phyloP scores from a whole-genome alignment of 225 moss, liverwort and hornwort genomes.

The Antitrichia curtipendula region DNA sequence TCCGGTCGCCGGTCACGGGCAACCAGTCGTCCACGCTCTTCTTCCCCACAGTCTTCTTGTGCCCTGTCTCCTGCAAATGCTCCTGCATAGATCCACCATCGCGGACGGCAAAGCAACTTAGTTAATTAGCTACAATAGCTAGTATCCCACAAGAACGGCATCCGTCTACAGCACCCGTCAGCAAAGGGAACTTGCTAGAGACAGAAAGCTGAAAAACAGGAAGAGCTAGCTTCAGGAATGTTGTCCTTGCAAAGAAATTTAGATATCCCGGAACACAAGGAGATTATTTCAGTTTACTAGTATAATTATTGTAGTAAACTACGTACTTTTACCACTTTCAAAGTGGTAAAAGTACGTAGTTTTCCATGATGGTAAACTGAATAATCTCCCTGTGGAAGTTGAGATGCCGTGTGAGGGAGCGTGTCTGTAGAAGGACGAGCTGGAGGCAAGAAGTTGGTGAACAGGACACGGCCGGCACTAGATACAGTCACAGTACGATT shows the following conservation, averaged over 20 bases:
- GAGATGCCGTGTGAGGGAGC: not conserved
- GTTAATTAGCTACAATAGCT: too few species aligned
- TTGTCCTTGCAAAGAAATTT: not conserved
- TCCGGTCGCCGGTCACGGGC: slow-evolving; percentile 55
- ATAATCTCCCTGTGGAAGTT: too few species aligned
- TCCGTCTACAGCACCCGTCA: too few species aligned
- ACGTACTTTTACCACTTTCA: too few species aligned
- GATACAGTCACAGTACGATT: not conserved
- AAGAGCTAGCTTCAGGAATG: not conserved
- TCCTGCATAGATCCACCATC: not conserved
- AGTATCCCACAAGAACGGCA: not conserved
- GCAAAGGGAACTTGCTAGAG: not conserved
- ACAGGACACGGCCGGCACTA: not conserved
- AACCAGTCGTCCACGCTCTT: slow-evolving; percentile 56
- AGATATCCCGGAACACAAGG: too few species aligned
- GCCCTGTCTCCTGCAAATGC: slow-evolving; percentile 15
- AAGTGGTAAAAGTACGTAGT: too few species aligned
- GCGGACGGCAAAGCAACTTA: not conserved
- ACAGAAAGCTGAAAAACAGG: not conserved
- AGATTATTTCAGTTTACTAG: too few species aligned
- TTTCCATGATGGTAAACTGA: too few species aligned
- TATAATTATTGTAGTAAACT: too few species aligned
- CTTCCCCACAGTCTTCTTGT: not conserved
- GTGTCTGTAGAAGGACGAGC: not conserved
- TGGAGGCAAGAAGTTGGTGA: not conserved